phyloP scores from a whole-genome alignment of 805 yeast genomes.

The Lachancea sp. region DNA sequence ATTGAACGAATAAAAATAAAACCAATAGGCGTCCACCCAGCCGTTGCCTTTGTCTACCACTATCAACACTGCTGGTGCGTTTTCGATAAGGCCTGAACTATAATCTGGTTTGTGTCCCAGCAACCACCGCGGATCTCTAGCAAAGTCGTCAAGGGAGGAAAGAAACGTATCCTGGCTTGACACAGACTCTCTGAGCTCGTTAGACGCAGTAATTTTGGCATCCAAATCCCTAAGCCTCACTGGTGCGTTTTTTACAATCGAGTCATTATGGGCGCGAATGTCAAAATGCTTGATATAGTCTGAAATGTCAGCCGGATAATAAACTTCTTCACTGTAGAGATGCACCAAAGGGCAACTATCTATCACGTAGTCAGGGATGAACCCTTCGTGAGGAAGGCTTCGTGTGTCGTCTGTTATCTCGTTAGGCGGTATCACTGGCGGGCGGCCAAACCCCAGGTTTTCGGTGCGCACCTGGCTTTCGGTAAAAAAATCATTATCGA shows the following conservation, averaged over 20 bases:
- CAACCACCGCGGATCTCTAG: conserved; percentile 72
- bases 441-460: conserved; percentile 5
- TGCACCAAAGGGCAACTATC: conserved; percentile 75
- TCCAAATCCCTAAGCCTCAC: conserved; percentile 26
- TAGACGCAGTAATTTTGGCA: conserved; percentile 12
- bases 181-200: conserved; percentile 13
- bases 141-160: conserved; percentile 67
- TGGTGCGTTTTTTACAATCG: conserved; percentile 28
- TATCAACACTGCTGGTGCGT: conserved; percentile 76
- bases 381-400: conserved; percentile 25
- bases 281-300: conserved; percentile 64
- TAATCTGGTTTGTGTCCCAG: conserved; percentile 74
- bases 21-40: conserved; percentile 95
- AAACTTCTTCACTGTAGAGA: conserved; percentile 81
- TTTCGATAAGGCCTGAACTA: conserved; percentile 59
- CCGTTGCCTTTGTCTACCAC: conserved; percentile 92
- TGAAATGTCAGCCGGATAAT: conserved; percentile 74
- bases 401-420: conserved; percentile 24
- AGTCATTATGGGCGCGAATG: conserved; percentile 46
- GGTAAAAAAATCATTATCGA: conserved; percentile 8
- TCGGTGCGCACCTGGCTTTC: neutral
- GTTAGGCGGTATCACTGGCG: conserved; percentile 27
- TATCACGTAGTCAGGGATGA: conserved; percentile 56
- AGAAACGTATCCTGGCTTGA: conserved; percentile 42
- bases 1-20: conserved; percentile 89